Base-by-base conservation (phyloP, 2,329 filamentous ascomycete species). In the Dothideomycetes sp. region DNA sequence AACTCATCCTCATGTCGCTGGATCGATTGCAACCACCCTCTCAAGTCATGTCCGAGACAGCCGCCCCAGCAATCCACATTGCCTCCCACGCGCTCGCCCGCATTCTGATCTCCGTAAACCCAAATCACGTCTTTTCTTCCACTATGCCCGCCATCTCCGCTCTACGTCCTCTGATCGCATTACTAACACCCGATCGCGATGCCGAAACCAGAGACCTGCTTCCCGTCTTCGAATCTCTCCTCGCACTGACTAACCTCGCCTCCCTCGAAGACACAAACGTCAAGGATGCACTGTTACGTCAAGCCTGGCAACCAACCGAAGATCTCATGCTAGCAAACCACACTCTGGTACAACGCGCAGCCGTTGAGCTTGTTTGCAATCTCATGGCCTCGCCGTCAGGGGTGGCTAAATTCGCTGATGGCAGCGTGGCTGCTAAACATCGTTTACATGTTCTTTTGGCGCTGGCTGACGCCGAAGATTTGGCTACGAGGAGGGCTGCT, bases 211-310 rank as follows among this genome's bases (percentile, higher is more conserved):
- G 81, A 37, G 84, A 94, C 58, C 74, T 96, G 11, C 73, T 98
- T 0, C 87, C 91, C 0, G 80, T 83, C 0, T 98, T 96, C 51
- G 91, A 98, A 62, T 74, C 82, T 1, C 73, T 98, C 7, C 82
- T 96, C 59, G 89, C 91, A 0, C 74, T 98, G 24, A 96, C 91
- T 0, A 98, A 98, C 52, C 74, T 98, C 6, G 91, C 89, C 0
- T 93, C 85, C 0, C 60, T 67, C 35, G 81, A 88, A 39, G 73
- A 81, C 29, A 55, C 64, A 23, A 74, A 78, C 5, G 71, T 75
- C 5, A 74, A 80, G 31, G 69, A 73, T 24, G 68, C 73, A 12
- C 88, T 94, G 35, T 77, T 94, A 24, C 77, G 82, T 8, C 67
- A 74, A 4, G 77, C 81, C 1, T 94, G 85, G 76, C 59, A 77